Evolutionary conservation across 805 yeast genomes (phyloP).

Genomic region (Ogataea paradorogensis): DNA sequence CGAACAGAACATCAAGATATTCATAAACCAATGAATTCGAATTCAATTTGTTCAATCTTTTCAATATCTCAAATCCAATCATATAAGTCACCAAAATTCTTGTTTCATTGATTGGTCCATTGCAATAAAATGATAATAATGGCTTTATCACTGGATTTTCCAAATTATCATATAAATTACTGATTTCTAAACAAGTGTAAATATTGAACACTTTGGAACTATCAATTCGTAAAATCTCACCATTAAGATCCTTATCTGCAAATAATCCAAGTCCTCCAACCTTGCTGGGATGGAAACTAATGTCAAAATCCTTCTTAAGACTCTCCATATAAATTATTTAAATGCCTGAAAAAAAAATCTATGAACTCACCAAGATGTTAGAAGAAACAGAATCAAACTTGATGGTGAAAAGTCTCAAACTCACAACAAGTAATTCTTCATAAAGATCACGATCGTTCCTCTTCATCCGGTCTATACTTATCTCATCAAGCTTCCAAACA

Average conservation of each 20-base stretch:
- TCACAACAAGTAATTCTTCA: conserved; percentile 61
- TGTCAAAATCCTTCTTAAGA: conserved; percentile 2
- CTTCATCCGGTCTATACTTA: conserved; percentile 44
- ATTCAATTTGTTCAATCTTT: conserved; percentile 2
- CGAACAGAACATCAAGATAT: conserved; percentile 35
- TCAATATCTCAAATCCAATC: conserved; percentile 20
- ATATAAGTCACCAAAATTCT: conserved; percentile 26
- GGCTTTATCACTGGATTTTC: conserved; percentile 15
- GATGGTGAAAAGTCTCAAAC: conserved; percentile 61
- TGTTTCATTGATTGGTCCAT: conserved; percentile 23
- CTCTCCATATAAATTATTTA: not conserved
- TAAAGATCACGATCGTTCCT: conserved; percentile 51
- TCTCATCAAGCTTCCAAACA: conserved; percentile 63
- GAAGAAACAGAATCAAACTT: conserved; percentile 75
- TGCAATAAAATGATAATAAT: conserved; percentile 18
- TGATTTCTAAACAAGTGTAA: conserved; percentile 25
- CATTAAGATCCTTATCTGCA: conserved; percentile 9
- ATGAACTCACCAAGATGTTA: conserved; percentile 54
- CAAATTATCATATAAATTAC: conserved; percentile 9
- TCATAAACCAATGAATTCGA: conserved; percentile 9
- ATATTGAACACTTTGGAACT: conserved; percentile 32
- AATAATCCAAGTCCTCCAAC: conserved; percentile 39
- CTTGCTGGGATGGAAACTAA: conserved; percentile 17
- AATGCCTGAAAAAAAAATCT: not conserved
- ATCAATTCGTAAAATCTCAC: conserved; percentile 42